Percentiles rank a stretch among this genome's conserved stretches.
Conservation (phyloP, 2,329 filamentous ascomycete genomes). For the Fusarium sp. region DNA sequence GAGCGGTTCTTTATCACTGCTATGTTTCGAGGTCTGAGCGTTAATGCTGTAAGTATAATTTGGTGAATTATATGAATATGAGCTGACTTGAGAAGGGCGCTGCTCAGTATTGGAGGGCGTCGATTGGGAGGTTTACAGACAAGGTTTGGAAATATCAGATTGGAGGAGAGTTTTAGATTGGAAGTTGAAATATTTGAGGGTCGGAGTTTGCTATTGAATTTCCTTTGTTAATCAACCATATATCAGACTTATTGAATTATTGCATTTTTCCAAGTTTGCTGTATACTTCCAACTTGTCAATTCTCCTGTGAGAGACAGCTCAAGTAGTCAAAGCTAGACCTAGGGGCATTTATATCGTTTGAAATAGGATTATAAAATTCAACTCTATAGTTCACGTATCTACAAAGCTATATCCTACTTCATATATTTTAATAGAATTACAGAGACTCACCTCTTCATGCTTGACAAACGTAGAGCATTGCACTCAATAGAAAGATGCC, state of each 20-base stretch:
- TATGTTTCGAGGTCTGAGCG: constrained; percentile 13
- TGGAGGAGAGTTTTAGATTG: constrained; percentile 18
- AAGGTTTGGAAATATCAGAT: constrained; percentile 21
- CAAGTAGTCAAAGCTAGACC: background rate
- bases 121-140: constrained; percentile 22
- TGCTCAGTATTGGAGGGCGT: constrained; percentile 23
- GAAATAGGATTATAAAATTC: background rate
- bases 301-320: fast-evolving
- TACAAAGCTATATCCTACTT: background rate
- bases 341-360: background rate
- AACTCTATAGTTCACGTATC: fast-evolving
- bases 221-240: background rate
- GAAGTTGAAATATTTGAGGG: fast-evolving
- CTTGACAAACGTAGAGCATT: fast-evolving
- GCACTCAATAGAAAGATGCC: fast-evolving
- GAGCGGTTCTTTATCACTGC: constrained; percentile 19
- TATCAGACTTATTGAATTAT: fast-evolving
- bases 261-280: fast-evolving
- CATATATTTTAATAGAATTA: fast-evolving
- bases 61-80: too few relatives aligned
- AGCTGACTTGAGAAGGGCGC: background rate
- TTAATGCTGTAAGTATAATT: constrained; percentile 26
- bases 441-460: fast-evolving
- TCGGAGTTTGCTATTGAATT: background rate
- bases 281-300: fast-evolving